Conservation (phyloP, 1,284 basidiomycete species). For the Malassezia restricta region DNA sequence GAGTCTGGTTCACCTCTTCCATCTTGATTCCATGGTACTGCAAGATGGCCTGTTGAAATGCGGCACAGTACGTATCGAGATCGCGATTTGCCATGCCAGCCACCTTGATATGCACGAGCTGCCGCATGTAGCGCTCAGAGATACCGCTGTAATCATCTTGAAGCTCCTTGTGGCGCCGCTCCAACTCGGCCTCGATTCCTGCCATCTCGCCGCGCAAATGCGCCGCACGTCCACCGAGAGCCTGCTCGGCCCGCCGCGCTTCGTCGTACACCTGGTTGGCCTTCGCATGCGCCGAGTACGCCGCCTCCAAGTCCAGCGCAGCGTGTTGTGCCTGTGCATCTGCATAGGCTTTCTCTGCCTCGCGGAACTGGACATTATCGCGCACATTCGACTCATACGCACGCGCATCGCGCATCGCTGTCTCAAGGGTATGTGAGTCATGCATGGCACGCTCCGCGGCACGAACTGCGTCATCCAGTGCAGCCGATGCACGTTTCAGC, state of each 20-base stretch:
- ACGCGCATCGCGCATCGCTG: slow-evolving; percentile 45
- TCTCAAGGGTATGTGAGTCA: slow-evolving; percentile 32
- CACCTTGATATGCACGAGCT: slow-evolving; percentile 79
- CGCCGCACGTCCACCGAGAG: slow-evolving; percentile 57
- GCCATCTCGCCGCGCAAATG: slow-evolving; percentile 36
- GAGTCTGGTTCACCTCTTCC: slow-evolving; percentile 95
- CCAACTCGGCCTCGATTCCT: slow-evolving; percentile 29
- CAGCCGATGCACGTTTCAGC: slow-evolving; percentile 32
- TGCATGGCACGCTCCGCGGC: slow-evolving; percentile 22
- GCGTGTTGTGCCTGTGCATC: slow-evolving; percentile 63
- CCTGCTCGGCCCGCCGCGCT: slow-evolving; percentile 60
- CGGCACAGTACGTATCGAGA: slow-evolving; percentile 92
- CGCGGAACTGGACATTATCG: slow-evolving; percentile 71
- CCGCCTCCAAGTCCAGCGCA: slow-evolving; percentile 27
- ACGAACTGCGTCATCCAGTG: slow-evolving; percentile 20
- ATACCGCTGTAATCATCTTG: slow-evolving; percentile 72
- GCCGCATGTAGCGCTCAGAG: slow-evolving; percentile 71
- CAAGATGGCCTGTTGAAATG: slow-evolving; percentile 87
- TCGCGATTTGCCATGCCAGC: slow-evolving; percentile 39
- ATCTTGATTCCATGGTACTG: slow-evolving; percentile 97
- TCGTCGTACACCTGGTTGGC: slow-evolving; percentile 68
- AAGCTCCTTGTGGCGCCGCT: slow-evolving; percentile 59
- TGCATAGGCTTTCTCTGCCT: slow-evolving; percentile 58
- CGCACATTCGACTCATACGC: slow-evolving; percentile 56
- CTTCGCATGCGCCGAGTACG: slow-evolving; percentile 51